Base-by-base conservation (phyloP, 139 green algal species). In the Auxenochlorella pyrenoidosa region DNA sequence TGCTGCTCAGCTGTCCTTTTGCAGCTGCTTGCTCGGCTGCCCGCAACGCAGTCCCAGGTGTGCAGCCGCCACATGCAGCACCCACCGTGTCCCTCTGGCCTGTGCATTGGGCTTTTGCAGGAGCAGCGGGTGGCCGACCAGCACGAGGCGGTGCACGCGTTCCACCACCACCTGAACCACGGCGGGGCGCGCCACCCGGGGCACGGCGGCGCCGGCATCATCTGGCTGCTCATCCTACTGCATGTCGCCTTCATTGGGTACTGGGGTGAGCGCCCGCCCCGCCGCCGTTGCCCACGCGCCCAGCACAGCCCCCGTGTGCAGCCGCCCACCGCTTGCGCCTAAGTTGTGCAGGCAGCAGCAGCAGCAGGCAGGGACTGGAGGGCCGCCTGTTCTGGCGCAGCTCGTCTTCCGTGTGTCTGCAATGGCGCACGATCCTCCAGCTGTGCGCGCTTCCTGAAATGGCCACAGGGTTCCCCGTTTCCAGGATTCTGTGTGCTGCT, bases 141-240 rank as follows among this genome's bases (percentile, higher is more conserved):
- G 59, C 36, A 75, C 59, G 28, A 44, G 19, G 44, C 43, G 10
- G 82, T 66, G 66, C 43, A 78, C 32, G 82, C 79, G 34, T 75
- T 85, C 59, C 79, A 75, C 38, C 24, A 59, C 32, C 59, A 85
- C 79, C 32, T 75, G 18, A 40, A 38, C 34, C 59, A 38, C 38
- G 36, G 15, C 15, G 59, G 1, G 15, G 26, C 0, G 22, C 36
- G 40, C 22, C 79, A 41, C 6, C 13, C 36, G 18, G 59, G 66
- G 28, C 30, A 70, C 66, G 47, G 66, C 66, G 47, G 66, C 82
- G 65, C 82, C 43, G 82, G 82, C 43, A 43, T 86, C 43, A 86
- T 86, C 44, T 70, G n/a, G n/a, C 82, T 86, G 2, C 43, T 86
- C 44, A 34, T 86, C 8, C 58, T 79, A 1, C 43, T 78, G 66